Evolutionary conservation across 2,329 filamentous ascomycete genomes (phyloP).

Genomic region (Plectosphaerella sp.): DNA sequence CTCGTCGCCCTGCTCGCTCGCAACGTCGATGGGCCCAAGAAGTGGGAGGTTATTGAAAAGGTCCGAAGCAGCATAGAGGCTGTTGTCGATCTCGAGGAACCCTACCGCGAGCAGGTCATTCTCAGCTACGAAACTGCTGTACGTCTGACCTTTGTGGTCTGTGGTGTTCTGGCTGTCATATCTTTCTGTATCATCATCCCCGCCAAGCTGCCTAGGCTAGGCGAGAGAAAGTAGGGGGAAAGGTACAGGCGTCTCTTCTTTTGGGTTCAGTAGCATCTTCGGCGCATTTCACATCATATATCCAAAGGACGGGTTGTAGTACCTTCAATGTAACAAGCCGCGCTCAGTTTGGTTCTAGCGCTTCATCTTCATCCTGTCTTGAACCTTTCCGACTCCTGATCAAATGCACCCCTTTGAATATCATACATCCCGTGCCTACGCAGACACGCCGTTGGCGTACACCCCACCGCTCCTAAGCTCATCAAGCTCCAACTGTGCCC

Average conservation of each 20-base stretch:
- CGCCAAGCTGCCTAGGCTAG: conserved; percentile 50
- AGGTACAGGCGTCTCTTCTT: background rate
- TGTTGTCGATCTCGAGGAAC: conserved; percentile 36
- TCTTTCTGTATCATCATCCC: conserved; percentile 43
- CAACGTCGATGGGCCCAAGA: conserved; percentile 55
- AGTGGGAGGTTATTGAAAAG: conserved; percentile 46
- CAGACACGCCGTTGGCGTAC: conserved; percentile 10
- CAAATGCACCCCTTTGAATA: too few species aligned
- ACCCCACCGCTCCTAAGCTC: conserved; percentile 39
- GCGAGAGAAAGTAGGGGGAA: conserved; percentile 29
- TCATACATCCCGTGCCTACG: background rate
- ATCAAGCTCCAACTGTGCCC: conserved; percentile 72
- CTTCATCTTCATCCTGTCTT: too few species aligned
- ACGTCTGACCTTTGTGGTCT: conserved; percentile 39
- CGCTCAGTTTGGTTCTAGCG: too few species aligned
- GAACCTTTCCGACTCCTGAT: too few species aligned
- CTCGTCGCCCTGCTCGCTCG: conserved; percentile 54
- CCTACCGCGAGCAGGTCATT: conserved; percentile 51
- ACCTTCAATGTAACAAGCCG: too few species aligned
- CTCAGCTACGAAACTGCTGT: conserved; percentile 49
- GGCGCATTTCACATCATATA: too few species aligned
- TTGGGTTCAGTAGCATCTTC: too few species aligned
- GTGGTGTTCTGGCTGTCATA: conserved; percentile 40
- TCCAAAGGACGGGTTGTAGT: too few species aligned
- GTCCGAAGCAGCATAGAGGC: conserved; percentile 53